Evolutionary conservation across 1,284 basidiomycete genomes (phyloP), one percentile per base, ranked within the genome.

Genomic region (Anthracocystis setariae): DNA sequence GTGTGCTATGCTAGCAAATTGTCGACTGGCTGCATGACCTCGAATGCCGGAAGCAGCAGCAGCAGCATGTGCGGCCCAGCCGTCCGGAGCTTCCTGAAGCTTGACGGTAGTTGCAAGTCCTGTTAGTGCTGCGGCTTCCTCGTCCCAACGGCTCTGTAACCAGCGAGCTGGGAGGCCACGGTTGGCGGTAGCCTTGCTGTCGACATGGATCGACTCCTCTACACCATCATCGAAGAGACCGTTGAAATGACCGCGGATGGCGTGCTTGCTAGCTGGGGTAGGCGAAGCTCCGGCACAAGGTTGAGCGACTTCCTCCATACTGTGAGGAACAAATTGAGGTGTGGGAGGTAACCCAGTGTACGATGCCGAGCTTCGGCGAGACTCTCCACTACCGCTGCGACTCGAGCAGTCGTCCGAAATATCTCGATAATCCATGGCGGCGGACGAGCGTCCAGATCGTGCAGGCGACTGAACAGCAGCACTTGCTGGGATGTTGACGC

Each of bases 331-430:
- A 39, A 72, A 74, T 13, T 73, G 66, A 25, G 76, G 76, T 8
- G 76, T 78, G 4, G 71, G 74, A 17, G 76, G 76, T 39, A 78
- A 44, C 13, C 76, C 76, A 20, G 74, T 74, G 71, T 74, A 78
- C 18, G 74, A 76, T 1, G 64, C 64, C 24, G 69, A 76, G 52
- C 74, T 76, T 15, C 70, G 61, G 12, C 73, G 65, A 33, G 59
- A 60, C 38, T 64, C 65, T 18, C 69, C 69, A 33, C 69, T 73
- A 20, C 62, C 63, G 35, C 76, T 78, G 27, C 64, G 73, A 21
- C 71, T 74, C 5, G 70, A 71, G 47, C 69, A 57, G 47, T 66
- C 70, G 33, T 70, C 75, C 23, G 57, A 67, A 20, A 53, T 55
- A 25, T 76, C 74, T 15, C 55, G 62, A 18, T 70, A 73, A 33